Base-by-base conservation (phyloP, 805 yeast genomes). In the Kregervanrija pseudodelftensis region DNA sequence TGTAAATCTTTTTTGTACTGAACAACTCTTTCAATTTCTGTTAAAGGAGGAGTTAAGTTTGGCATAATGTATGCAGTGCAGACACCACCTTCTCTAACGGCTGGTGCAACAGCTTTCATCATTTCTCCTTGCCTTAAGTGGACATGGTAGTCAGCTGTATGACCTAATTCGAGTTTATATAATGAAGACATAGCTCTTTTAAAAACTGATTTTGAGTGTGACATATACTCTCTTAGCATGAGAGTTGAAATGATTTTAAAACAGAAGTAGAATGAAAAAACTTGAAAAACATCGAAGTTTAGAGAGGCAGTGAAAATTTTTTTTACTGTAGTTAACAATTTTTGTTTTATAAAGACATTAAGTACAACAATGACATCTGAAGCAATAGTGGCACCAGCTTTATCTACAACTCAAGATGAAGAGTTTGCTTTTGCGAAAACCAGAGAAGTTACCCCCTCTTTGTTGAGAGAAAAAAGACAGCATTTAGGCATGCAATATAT, bases 61-160 rank as follows among this genome's bases (percentile, higher is more conserved):
- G 99, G 99, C 99, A 93, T 93, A 49, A 93, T 78, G 59, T 88
- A 93, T 2, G 95, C 95, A 40, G 89, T 80, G 4, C 95, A 83
- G 11, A 85, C 72, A 50, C 99, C 99, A 40, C 99, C 99, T 49
- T 81, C 78, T 55, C 80, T 77, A 13, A 93, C 85, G 0, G 95
- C 84, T 8, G 99, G 99, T 0, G 96, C 76, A 36, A 90, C 86
- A 33, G 87, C 74, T 54, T 85, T 83, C 84, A 89, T 88, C 97
- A 93, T 90, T 7, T 74, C 72, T 1, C 95, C 97, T 48, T 91
- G 96, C 58, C 99, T 85, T 33, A 93, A 77, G 62, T 93, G 99
- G 41, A 93, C 98, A 59, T 93, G 99, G 76, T 88, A 80, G 64
- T 93, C 99, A 13, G 91, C 93, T 2, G 95, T 77, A 39, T 76